These are phyloP conservation scores for Yamadazyma insecticola DNA, from an alignment of 805 yeast species.

Conservation along the genomic window DNA sequence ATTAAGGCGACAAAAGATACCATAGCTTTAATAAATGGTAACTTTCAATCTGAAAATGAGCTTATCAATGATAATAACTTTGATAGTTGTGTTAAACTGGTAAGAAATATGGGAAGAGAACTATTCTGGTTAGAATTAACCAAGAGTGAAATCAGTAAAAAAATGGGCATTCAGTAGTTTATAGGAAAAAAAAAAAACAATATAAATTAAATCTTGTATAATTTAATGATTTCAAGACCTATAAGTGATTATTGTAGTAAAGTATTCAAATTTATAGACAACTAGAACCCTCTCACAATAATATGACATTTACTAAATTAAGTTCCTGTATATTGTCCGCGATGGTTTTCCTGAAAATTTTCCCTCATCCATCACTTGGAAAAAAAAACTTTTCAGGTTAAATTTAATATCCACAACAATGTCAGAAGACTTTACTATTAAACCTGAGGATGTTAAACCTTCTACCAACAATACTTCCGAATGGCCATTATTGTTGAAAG, in stretches of 20 bases:
- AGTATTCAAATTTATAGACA: too few species aligned
- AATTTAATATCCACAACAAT: constrained; percentile 30
- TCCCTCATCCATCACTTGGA: constrained; percentile 1
- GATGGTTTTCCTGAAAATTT: too few species aligned
- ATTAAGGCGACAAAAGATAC: constrained; percentile 73
- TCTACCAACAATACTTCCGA: constrained; percentile 83
- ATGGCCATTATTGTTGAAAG: constrained; percentile 93
- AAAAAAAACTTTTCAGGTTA: constrained; percentile 4
- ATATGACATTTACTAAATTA: too few species aligned
- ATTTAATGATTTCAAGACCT: too few species aligned
- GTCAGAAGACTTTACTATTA: constrained; percentile 74
- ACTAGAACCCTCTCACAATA: too few species aligned
- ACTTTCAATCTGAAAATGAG: constrained; percentile 33
- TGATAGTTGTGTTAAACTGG: constrained; percentile 31
- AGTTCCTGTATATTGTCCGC: too few species aligned
- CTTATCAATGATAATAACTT: constrained; percentile 28
- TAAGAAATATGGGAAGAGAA: constrained; percentile 35
- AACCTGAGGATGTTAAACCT: constrained; percentile 80
- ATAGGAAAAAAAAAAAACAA: too few species aligned
- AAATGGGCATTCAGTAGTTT: constrained; percentile 10
- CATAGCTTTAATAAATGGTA: constrained; percentile 50
- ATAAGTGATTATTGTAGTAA: too few species aligned
- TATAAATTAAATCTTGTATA: too few species aligned
- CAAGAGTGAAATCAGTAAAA: constrained; percentile 24
- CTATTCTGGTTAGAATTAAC: constrained; percentile 38